A percentile compares a stretch with the other conserved stretches of the same genome.
These are phyloP conservation scores for Phytopythium sindhum DNA, from an alignment of 352 stramenopile genomes.

Conservation along the genomic window DNA sequence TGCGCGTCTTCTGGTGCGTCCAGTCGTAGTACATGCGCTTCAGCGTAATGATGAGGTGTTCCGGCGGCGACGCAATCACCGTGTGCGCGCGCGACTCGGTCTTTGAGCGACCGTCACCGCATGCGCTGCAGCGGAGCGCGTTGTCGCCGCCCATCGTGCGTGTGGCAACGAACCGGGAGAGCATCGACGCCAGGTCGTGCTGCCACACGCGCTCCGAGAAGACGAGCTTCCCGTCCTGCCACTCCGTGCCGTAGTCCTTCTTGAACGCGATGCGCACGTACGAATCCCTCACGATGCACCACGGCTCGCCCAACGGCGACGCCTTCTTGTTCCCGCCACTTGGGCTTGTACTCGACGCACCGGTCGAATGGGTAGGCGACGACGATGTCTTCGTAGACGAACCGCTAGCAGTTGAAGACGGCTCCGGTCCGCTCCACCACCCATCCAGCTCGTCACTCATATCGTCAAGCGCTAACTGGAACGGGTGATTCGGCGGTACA, in stretches of 20 bases:
- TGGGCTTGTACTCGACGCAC: not conserved
- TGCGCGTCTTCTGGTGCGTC: slow-evolving; percentile 84
- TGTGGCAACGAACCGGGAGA: slow-evolving; percentile 74
- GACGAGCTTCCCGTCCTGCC: slow-evolving; percentile 69
- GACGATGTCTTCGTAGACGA: slow-evolving; percentile 1
- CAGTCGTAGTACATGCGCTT: slow-evolving; percentile 91
- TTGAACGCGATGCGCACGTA: slow-evolving; percentile 89
- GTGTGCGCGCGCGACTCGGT: slow-evolving; percentile 82
- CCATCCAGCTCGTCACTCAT: slow-evolving; percentile 52
- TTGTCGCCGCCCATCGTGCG: slow-evolving; percentile 82
- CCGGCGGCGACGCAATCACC: slow-evolving; percentile 72
- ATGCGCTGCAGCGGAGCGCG: slow-evolving; percentile 65
- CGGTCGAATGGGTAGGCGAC: slow-evolving; percentile 3
- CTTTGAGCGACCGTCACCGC: slow-evolving; percentile 42
- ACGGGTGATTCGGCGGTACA: slow-evolving; percentile 63
- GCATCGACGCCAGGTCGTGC: slow-evolving; percentile 81
- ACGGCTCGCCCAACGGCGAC: slow-evolving; percentile 17
- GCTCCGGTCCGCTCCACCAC: slow-evolving; percentile 70
- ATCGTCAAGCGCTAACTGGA: slow-evolving; percentile 59
- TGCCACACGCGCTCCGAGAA: slow-evolving; percentile 84
- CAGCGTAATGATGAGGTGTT: slow-evolving; percentile 83
- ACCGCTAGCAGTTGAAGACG: slow-evolving; percentile 12
- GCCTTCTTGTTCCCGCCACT: slow-evolving; percentile 3
- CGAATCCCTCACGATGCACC: slow-evolving; percentile 79
- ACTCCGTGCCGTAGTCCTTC: slow-evolving; percentile 88